Base-by-base conservation (phyloP, 495 filamentous ascomycete species). In the Xylaria nigripes region DNA sequence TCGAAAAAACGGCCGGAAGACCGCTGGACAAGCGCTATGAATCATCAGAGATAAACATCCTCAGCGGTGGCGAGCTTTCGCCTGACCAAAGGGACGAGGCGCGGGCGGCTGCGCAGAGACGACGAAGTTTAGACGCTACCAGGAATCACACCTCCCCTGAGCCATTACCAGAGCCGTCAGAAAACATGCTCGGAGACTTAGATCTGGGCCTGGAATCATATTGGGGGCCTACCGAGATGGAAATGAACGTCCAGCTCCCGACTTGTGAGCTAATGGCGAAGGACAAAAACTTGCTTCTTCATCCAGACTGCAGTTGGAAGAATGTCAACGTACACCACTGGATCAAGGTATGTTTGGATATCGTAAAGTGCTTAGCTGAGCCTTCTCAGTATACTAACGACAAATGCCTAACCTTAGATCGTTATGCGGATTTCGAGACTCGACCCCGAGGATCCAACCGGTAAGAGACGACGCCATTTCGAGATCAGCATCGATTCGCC, bases 401-500 rank as follows among this genome's bases (percentile, higher is more conserved):
- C 58, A 32, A 36, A 12, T n/a, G 6, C 15, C 13, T 36, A 5
- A 36, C 15, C 19, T 44, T 56, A 98, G 93, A 93, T 98, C 61
- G 89, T 98, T 48, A 87, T 98, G 81, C 90, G 93, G 50, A 85
- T 98, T 32, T 96, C 90, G 19, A 91, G 90, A 60, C 72, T 86
- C 4, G 93, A 98, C 62, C 75, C 81, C 53, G 80, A 84, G 22
- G 87, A 98, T 61, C 83, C 93, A 0, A 73, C 75, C 5, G 76
- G 78, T n/a, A 77, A 74, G 59, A 93, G 91, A 50, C 82, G 93
- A 45, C 81, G 93, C 22, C 94, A 97, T 66, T 98, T 97, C 55
- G 93, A 98, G 67, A 98, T 98, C 58, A 96, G 93, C 54, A 98
- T 98, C 59, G 93, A 98, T 71, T 96, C 90, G 13, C 93, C 93